Evolutionary conservation across 2,329 filamentous ascomycete species (phyloP).

Genomic region (Ophidiomyces ophidiicola): DNA sequence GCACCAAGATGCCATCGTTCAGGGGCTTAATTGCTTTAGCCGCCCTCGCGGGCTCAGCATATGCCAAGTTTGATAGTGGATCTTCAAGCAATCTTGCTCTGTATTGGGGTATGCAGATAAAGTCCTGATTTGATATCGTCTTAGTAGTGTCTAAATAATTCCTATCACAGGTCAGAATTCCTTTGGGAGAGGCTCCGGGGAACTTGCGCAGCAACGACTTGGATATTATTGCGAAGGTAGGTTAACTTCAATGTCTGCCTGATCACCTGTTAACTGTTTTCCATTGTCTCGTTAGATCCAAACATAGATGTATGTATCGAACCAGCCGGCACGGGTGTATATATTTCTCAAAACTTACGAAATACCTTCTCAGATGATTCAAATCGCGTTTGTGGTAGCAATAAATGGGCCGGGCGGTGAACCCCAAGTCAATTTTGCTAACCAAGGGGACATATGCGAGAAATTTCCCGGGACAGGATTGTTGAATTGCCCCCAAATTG

Average conservation of each 20-base stretch:
- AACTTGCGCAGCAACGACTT: slow-evolving; percentile 12
- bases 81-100: slow-evolving; percentile 46
- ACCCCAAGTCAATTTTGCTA: slow-evolving; percentile 48
- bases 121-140: not conserved
- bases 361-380: slow-evolving; percentile 41
- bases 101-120: slow-evolving; percentile 47
- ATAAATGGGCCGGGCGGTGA: slow-evolving; percentile 39
- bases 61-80: slow-evolving; percentile 35
- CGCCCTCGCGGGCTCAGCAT: slow-evolving; percentile 22
- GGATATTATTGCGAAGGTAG: slow-evolving; percentile 13
- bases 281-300: slow-evolving; percentile 3
- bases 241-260: not conserved
- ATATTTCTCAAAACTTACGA: slow-evolving; percentile 2
- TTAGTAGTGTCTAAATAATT: not conserved
- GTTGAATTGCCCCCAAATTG: slow-evolving; percentile 52
- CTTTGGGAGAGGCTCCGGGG: slow-evolving; percentile 22
- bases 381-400: slow-evolving; percentile 50
- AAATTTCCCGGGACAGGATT: slow-evolving; percentile 47
- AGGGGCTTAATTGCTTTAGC: slow-evolving; percentile 20
- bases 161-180: slow-evolving; percentile 45
- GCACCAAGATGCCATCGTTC: slow-evolving; percentile 23
- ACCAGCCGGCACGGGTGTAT: not conserved
- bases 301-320: slow-evolving; percentile 24
- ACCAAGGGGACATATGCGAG: slow-evolving; percentile 50
- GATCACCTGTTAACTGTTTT: not conserved